These are phyloP conservation scores for Niveomyces coronatus DNA, from an alignment of 2,329 filamentous ascomycete species.

Conservation along the genomic window DNA sequence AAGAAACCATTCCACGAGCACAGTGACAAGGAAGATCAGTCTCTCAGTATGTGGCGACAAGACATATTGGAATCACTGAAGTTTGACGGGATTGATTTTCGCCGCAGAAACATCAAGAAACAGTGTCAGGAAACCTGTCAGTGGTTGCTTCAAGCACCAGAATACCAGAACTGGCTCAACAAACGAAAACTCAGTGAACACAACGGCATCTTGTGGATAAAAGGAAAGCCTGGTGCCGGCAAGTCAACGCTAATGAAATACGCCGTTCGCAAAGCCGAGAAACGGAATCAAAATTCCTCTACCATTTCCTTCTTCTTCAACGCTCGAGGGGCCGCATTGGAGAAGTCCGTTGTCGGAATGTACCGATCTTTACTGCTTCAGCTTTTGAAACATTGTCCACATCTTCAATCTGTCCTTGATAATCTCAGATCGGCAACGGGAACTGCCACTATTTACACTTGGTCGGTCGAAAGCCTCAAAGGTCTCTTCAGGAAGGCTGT, in stretches of 20 bases:
- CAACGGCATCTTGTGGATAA: constrained; percentile 23
- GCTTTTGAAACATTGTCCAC: constrained; percentile 23
- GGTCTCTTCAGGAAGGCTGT: not conserved
- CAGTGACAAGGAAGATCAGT: no score
- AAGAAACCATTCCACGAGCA: no score
- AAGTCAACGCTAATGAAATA: constrained; percentile 39
- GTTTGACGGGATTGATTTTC: not conserved
- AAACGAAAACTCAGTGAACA: not conserved
- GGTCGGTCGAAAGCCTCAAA: not conserved
- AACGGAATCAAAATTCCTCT: constrained; percentile 11
- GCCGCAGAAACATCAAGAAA: not conserved
- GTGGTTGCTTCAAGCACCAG: not conserved
- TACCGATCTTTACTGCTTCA: constrained; percentile 38
- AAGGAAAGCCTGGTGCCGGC: constrained; percentile 31
- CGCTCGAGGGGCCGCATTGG: constrained; percentile 29
- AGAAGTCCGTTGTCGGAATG: constrained; percentile 36
- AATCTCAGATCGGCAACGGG: no score
- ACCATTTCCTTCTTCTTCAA: constrained; percentile 40
- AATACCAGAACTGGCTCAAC: constrained; percentile 7
- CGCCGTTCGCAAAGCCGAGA: constrained; percentile 11
- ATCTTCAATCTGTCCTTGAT: no score
- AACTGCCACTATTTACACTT: no score
- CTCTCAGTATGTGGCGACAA: no score
- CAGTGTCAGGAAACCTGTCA: not conserved
- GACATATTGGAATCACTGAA: not conserved